Evolutionary conservation across 768 basidiomycete species (phyloP), one percentile per base, ranked within the genome.

Genomic region (Serpula lacrymans): DNA sequence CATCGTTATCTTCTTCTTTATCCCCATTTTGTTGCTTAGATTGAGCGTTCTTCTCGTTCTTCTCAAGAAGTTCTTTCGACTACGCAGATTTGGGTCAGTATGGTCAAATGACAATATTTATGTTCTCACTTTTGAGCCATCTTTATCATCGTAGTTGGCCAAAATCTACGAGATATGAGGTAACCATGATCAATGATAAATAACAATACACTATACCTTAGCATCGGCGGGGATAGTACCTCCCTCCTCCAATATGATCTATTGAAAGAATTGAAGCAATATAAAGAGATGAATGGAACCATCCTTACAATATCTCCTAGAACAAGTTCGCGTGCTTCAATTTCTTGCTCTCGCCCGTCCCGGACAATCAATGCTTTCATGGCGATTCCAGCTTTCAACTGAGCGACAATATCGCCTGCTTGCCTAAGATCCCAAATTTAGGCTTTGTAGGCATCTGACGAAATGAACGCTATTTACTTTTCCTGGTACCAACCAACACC

Each of bases 301-400:
- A 16, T 14, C 31, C 52, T n/a, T 27, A 62, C 52, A 29, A 74
- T 68, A 45, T 74, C 72, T 13, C 72, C 72, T 1, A 65, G 64
- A 17, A 71, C 69, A 7, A 74, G 37, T 3, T 73, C 72, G 16
- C 71, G 55, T 6, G 69, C 71, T 32, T 67, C 68, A 23, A 74
- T 68, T 36, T 68, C 65, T 29, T 49, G 47, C 43, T 74, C 72
- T 21, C 60, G 34, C 5, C 71, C 71, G 37, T 60, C 58, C 12
- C 72, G 63, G 12, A 74, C 53, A 13, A 68, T 68, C 3, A 41
- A 51, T 6, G 68, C 61, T 45, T 62, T 65, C 46, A 72, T 25
- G 1, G 72, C 69, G 39, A 74, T 74, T 28, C 69, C 71, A 10
- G 70, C 70, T 52, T 72, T 72, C 35, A 74, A 68, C 41, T 74